phyloP scores from a whole-genome alignment of 2,329 filamentous ascomycete species.

The Aureobasidium subglaciale region DNA sequence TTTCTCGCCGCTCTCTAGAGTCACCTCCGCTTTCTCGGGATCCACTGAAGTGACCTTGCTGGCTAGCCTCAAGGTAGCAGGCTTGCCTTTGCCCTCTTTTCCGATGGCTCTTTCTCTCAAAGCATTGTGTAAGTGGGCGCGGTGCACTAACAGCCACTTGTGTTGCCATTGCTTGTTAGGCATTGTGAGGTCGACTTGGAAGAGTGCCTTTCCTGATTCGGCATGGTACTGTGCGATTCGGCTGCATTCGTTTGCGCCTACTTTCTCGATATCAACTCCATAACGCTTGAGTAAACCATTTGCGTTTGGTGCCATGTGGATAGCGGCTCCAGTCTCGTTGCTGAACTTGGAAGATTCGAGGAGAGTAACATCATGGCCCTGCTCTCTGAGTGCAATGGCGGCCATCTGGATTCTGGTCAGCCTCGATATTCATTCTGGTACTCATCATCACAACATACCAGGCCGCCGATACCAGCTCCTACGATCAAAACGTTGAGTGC shows the following conservation, averaged over 20 bases:
- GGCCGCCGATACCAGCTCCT: constrained; percentile 27
- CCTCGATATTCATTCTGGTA: background rate
- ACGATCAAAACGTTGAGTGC: constrained; percentile 22
- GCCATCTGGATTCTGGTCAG: constrained; percentile 18
- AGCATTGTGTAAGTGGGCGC: constrained; percentile 26
- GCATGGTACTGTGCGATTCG: constrained; percentile 4
- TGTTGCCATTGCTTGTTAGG: constrained; percentile 23
- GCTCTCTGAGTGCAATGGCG: constrained; percentile 22
- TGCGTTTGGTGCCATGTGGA: constrained; percentile 23
- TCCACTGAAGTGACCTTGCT: constrained; percentile 23
- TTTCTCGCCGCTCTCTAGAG: constrained; percentile 23
- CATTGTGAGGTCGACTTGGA: constrained; percentile 7
- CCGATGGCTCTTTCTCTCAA: constrained; percentile 22
- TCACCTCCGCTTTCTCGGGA: constrained; percentile 20
- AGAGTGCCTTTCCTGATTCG: constrained; percentile 14
- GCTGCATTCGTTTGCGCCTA: constrained; percentile 17
- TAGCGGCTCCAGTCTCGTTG: constrained; percentile 26
- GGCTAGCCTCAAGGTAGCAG: constrained; percentile 22
- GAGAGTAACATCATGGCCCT: constrained; percentile 25
- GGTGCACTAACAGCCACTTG: constrained; percentile 26
- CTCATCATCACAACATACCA: constrained; percentile 9
- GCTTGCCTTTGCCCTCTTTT: constrained; percentile 20
- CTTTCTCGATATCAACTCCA: constrained; percentile 17
- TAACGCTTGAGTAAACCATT: constrained; percentile 19
- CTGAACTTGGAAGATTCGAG: constrained; percentile 24